These are phyloP conservation scores for Malassezia restricta DNA, from an alignment of 1,284 basidiomycete species.

Conservation along the genomic window DNA sequence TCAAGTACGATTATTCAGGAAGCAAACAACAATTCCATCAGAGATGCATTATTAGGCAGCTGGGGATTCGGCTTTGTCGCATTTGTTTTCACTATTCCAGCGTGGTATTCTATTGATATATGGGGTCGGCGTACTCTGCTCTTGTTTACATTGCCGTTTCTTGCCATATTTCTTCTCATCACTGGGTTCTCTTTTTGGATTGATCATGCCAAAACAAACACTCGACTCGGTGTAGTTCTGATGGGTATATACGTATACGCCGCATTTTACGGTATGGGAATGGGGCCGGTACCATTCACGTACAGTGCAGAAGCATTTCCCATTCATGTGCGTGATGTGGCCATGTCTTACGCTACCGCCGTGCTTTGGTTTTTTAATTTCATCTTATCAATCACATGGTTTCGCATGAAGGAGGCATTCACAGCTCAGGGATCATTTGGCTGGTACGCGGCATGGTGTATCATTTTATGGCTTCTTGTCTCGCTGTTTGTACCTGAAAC, in stretches of 20 bases:
- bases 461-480: slow-evolving; percentile 24
- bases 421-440: slow-evolving; percentile 26
- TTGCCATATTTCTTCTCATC: slow-evolving; percentile 24
- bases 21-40: not conserved
- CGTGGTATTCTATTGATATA: slow-evolving; percentile 32
- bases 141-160: slow-evolving; percentile 30
- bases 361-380: slow-evolving; percentile 24
- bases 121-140: slow-evolving; percentile 33
- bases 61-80: slow-evolving; percentile 36
- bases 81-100: slow-evolving; percentile 36
- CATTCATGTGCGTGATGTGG: slow-evolving; percentile 58
- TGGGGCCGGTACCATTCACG: slow-evolving; percentile 68
- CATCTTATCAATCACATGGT: slow-evolving; percentile 30
- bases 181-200: slow-evolving; percentile 49
- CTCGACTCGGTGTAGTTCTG: slow-evolving; percentile 25
- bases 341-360: slow-evolving; percentile 52
- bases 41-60: slow-evolving; percentile 27
- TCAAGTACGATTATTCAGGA: slow-evolving; percentile 12
- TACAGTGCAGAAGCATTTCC: slow-evolving; percentile 51
- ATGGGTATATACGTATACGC: slow-evolving; percentile 55
- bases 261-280: slow-evolving; percentile 58
- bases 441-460: slow-evolving; percentile 31
- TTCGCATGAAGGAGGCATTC: slow-evolving; percentile 23
- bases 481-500: slow-evolving; percentile 62
- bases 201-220: slow-evolving; percentile 28